Evolutionary conservation across 139 green algal genomes (phyloP), one percentile per base, ranked within the genome.

Genomic region (Chlamydomonas schloesseri): DNA sequence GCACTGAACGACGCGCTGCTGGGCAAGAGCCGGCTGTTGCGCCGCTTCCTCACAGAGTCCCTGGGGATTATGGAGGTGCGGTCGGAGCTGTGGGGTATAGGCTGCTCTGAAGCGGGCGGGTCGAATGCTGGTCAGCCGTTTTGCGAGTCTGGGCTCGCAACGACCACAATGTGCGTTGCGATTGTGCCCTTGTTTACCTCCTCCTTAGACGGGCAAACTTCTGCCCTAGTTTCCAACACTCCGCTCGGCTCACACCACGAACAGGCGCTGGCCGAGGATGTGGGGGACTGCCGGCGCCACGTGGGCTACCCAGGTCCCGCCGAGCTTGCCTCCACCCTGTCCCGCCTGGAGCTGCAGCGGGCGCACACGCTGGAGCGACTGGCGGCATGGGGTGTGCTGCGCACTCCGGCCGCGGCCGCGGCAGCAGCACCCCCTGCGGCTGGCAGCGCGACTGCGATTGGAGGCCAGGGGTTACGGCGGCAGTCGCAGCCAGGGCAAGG

Each of bases 221-320:
- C 21, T 33, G 42, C 42, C 42, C 42, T 8, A 50, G n/a, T n/a
- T n/a, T n/a, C n/a, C n/a, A n/a, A n/a, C n/a, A n/a, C n/a, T n/a
- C n/a, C n/a, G n/a, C n/a, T n/a, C n/a, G n/a, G n/a, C n/a, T n/a
- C n/a, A n/a, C n/a, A n/a, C n/a, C n/a, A n/a, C n/a, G 42, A 21
- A 37, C 62, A 90, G 87, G 62, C 85, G 1, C 50, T 91, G 34
- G 0, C 28, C 6, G 36, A 68, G 0, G 87, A 91, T 3, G 65
- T 88, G 53, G 81, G 82, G 33, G 81, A 91, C 73, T 91, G 87
- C 81, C 58, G 68, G 28, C 71, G 74, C 26, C 87, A 91, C 81
- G 26, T 10, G 0, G 62, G 75, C 81, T 83, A 71, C 55, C 87
- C 87, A 0, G 87, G 87, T 0, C 87, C 87, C 26, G 17, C 57